Evolutionary conservation across 2,329 filamentous ascomycete genomes (phyloP).

Genomic region (Alternaria sp.): DNA sequence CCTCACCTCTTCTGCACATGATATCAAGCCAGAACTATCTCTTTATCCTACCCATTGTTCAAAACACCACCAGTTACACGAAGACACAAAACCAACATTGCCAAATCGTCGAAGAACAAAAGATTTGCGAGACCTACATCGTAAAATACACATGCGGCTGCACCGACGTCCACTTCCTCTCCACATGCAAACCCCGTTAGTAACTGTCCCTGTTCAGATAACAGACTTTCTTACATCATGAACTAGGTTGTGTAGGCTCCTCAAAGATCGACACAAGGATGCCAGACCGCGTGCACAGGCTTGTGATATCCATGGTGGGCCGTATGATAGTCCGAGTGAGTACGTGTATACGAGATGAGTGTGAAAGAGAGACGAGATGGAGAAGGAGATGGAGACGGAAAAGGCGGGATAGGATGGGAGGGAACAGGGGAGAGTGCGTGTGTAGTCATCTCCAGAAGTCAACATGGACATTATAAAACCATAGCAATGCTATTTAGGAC

Average conservation of each 20-base stretch:
- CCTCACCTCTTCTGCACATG: too few relatives aligned
- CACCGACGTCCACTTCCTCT: neutral
- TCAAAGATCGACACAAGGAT: neutral
- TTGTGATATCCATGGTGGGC: neutral
- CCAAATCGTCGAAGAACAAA: too few relatives aligned
- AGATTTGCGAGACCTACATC: conserved; percentile 6
- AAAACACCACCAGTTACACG: neutral
- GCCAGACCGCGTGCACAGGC: neutral
- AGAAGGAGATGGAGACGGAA: neutral
- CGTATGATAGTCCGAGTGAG: accelerated
- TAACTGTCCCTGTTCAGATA: too few relatives aligned
- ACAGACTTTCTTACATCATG: too few relatives aligned
- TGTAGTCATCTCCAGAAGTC: too few relatives aligned
- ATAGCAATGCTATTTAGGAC: too few relatives aligned
- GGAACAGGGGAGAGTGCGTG: too few relatives aligned
- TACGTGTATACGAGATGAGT: neutral
- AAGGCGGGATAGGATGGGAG: neutral
- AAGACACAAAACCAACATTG: too few relatives aligned
- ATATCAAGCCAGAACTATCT: too few relatives aligned
- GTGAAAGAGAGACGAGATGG: neutral
- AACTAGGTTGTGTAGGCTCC: neutral
- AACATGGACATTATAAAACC: neutral
- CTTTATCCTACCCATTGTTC: too few relatives aligned
- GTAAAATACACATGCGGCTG: conserved; percentile 9
- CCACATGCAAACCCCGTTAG: neutral